Percentiles rank a stretch among this genome's conserved stretches.
phyloP scores from a whole-genome alignment of 345 rosid species.

The Salix brachista region DNA sequence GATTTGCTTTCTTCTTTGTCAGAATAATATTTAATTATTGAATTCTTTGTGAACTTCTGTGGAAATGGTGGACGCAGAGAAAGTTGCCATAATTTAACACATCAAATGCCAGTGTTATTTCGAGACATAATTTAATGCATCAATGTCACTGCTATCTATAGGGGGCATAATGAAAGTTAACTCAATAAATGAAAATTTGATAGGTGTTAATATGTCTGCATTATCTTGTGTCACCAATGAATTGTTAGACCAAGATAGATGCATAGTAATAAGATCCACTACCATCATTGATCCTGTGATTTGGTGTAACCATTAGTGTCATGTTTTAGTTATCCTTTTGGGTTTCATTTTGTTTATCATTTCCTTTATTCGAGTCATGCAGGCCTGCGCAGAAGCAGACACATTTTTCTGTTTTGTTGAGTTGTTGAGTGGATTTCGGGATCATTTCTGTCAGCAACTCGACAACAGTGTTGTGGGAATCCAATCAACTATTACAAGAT shows the following conservation, averaged over 20 bases:
- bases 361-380: constrained; percentile 41
- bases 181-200: not conserved
- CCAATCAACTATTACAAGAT: constrained; percentile 72
- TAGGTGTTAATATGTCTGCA: not conserved
- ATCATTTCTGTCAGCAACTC: constrained; percentile 94
- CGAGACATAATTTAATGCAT: not conserved
- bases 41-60: not conserved
- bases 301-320: not conserved
- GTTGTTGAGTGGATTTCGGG: constrained; percentile 91
- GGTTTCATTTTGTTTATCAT: constrained; percentile 23
- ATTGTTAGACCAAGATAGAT: not conserved
- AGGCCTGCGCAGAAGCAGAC: constrained; percentile 87
- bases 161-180: not conserved
- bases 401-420: constrained; percentile 96
- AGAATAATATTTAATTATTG: not conserved
- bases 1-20: not conserved
- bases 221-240: not conserved
- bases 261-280: not conserved
- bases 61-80: not conserved
- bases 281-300: constrained; percentile 3
- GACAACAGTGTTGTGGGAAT: constrained; percentile 97
- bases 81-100: not conserved
- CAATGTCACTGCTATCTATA: not conserved
- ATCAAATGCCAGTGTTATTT: not conserved
- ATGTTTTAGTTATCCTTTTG: not conserved